Base-by-base conservation (phyloP, 73 alveolate genomes). In the Tetrahymena thermophila region DNA sequence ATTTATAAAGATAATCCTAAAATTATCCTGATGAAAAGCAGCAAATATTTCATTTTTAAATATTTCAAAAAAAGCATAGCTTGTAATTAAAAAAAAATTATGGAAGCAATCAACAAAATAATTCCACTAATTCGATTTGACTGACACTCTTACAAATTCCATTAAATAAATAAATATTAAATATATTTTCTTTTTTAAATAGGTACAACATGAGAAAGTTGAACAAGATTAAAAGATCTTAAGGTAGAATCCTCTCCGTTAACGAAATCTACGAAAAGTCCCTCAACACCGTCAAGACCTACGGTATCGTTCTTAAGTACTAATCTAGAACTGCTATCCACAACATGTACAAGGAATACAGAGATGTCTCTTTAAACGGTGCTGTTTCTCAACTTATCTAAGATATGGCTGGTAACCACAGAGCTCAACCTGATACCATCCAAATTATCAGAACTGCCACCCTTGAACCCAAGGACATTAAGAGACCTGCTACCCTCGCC, bases 361-460 rank as follows among this genome's bases (percentile, higher is more conserved):
- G 99, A 98, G 98, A 97, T 95, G 96, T 96, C 96, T 93, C 98
- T 43, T 97, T 98, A 85, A 96, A 96, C 94, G 99, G 99, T 44
- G 99, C 99, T 55, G 98, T 98, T 95, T 96, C 98, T 94, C 98
- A 98, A 95, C 94, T 98, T 96, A 97, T 97, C 96, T 96, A 93
- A 95, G 99, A 98, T 95, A 98, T 98, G 99, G 97, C 98, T 71
- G 99, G 99, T 34, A 97, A 98, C 96, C 99, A 98, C 98, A 98
- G 99, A 97, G 99, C 99, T 55, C 95, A 96, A 84, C 98, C 97
- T 84, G 98, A 98, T 94, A 96, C 98, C 94, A 96, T 98, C 93
- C 98, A 97, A 93, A 97, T 98, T 95, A 96, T 98, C 97, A 98
- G 98, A 96, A 98, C 99, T 11, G 89, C 37, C 37, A 71, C 89